Evolutionary conservation across 805 yeast species (phyloP).

Genomic region (Candida ipomoeae): DNA sequence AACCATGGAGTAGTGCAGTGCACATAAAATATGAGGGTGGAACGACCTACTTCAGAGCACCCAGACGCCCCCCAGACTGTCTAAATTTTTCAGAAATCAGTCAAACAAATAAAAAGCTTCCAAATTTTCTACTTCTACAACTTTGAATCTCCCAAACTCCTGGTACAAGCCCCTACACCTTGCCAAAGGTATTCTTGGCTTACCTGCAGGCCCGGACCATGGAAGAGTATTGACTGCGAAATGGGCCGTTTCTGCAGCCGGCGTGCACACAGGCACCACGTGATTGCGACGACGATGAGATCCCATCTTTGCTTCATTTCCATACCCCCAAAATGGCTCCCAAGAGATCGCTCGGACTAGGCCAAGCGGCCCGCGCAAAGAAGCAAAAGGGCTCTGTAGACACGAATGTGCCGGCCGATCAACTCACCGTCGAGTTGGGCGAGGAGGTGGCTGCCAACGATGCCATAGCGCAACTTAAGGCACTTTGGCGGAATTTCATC

Average conservation of each 20-base stretch:
- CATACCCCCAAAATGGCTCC: conserved; percentile 14
- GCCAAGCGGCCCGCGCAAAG: conserved; percentile 29
- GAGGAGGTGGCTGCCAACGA: conserved; percentile 72
- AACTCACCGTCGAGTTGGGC: conserved; percentile 56
- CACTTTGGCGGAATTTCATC: conserved; percentile 64
- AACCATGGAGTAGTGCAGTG: too few relatives aligned
- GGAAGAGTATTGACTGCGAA: not conserved
- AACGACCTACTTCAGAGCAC: too few relatives aligned
- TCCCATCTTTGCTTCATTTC: not conserved
- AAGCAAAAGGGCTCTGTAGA: conserved; percentile 16
- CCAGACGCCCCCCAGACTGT: too few relatives aligned
- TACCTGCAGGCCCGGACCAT: not conserved
- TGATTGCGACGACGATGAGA: not conserved
- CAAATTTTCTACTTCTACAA: too few relatives aligned
- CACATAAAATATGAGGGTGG: too few relatives aligned
- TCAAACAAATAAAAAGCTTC: too few relatives aligned
- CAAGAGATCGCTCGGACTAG: conserved; percentile 39
- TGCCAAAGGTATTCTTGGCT: too few relatives aligned
- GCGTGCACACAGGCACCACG: not conserved
- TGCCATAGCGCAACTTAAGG: conserved; percentile 71
- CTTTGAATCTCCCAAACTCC: too few relatives aligned
- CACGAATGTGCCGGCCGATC: conserved; percentile 15
- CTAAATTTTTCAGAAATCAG: too few relatives aligned
- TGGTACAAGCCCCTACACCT: too few relatives aligned
- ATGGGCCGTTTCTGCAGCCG: not conserved